These are phyloP conservation scores for Xerocomus minutiporus DNA, from an alignment of 1,284 basidiomycete species.

Conservation along the genomic window DNA sequence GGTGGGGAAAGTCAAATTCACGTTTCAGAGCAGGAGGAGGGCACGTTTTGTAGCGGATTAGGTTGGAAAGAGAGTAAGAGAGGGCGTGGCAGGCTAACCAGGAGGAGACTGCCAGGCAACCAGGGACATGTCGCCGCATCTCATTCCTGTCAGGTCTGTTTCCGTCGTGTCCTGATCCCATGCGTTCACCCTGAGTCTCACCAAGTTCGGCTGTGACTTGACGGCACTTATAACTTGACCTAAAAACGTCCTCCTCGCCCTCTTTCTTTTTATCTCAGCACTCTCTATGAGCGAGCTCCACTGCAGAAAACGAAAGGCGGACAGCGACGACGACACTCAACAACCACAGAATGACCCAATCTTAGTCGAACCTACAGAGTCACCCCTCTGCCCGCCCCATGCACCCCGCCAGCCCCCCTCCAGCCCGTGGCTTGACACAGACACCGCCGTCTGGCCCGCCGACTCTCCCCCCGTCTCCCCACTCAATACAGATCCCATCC, in stretches of 20 bases:
- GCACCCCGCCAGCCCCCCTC: slow-evolving; percentile 30
- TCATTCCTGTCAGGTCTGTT: slow-evolving; percentile 23
- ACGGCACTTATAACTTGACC: slow-evolving; percentile 10
- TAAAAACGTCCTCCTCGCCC: background rate
- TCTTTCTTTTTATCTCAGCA: slow-evolving; percentile 14
- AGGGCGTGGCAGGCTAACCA: slow-evolving; percentile 34
- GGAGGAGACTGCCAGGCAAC: slow-evolving; percentile 32
- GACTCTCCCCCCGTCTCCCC: slow-evolving; percentile 31
- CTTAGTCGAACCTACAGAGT: slow-evolving; percentile 5
- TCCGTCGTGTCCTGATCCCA: slow-evolving; percentile 28
- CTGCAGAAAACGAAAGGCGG: slow-evolving; percentile 34
- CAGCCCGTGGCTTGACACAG: slow-evolving; percentile 29
- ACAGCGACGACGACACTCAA: slow-evolving; percentile 26
- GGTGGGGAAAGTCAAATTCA: slow-evolving; percentile 10
- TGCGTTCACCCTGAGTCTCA: slow-evolving; percentile 33
- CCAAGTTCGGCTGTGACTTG: slow-evolving; percentile 8
- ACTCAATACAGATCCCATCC: slow-evolving; percentile 19
- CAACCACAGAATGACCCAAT: slow-evolving; percentile 10
- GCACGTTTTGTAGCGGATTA: slow-evolving; percentile 20
- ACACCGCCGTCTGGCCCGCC: slow-evolving; percentile 30
- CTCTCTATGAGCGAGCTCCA: slow-evolving; percentile 31
- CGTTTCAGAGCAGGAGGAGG: slow-evolving; percentile 6
- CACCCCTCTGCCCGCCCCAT: slow-evolving; percentile 7
- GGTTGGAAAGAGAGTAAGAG: slow-evolving; percentile 18
- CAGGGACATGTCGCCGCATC: slow-evolving; percentile 14